Base-by-base conservation (phyloP, 148 eudicot species). In the Agrostemma githago region DNA sequence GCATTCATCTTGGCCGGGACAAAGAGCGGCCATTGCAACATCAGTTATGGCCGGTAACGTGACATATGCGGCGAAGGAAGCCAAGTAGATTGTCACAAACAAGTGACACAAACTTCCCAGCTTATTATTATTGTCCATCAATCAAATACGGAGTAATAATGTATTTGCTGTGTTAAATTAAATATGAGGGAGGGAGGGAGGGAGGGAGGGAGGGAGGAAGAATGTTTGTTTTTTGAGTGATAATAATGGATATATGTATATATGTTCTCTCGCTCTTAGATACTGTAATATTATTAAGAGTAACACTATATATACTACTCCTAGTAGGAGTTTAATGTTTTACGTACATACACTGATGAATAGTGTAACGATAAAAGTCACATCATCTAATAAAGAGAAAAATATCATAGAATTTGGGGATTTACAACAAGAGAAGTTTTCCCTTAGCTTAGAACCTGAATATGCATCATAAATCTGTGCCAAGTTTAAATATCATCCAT, bases 1-100 rank as follows among this genome's bases (percentile, higher is more conserved):
- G 82, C 98, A 92, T 79, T 90, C 84, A 66, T 90, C 92, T 79
- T 85, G 44, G 41, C 93, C 96, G 19, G 98, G 98, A 67, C 98
- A 92, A 72, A 92, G 79, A 0, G 98, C 98, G 12, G 81, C 79
- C 96, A 92, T 82, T 19, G 93, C 89, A 9, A 92, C 87, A 63
- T 92, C 98, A 1, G 96, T 90, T 51, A 90, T 85, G 19, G 96
- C 85, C 64, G 98, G 98, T 73, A 85, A 44, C 66, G 84, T 88
- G 72, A 89, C 71, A 37, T 66, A 51, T 2, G 20, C 64, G 8
- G 91, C 81, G 46, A 88, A 86, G 80, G 81, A 80, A 3, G 79
- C 77, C 21, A 92, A 77, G 71, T 88, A 92, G 60, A 90, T 84
- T 65, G 96, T 87, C 85, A 87, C 87, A 66, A 85, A 84, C 5